Base-by-base conservation (phyloP, 2,329 filamentous ascomycete genomes). In the Colletotrichum chrysophilum region DNA sequence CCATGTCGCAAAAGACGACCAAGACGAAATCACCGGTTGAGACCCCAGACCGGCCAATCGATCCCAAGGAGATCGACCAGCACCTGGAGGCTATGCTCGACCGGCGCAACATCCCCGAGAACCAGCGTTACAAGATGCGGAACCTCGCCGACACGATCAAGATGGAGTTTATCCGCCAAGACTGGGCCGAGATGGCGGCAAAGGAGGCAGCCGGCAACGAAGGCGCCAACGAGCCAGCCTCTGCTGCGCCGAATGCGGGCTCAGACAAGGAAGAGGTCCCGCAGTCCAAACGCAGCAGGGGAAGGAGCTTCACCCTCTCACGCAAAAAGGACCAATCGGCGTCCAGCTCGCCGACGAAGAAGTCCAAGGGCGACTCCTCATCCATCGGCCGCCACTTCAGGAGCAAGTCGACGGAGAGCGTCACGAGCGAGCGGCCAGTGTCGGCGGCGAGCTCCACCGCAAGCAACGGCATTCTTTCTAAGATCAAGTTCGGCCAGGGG, bases 71-170 rank as follows among this genome's bases (percentile, higher is more conserved):
- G 77, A 89, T 92, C 55, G 87, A 91, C 76, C 85, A 84, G 73
- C 90, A 92, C 77, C 88, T 92, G 64, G 91, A 93, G 79, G 91
- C 89, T 4, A 89, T 92, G 84, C 83, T 98, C 84, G 95, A 98
- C 82, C 93, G 96, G 21, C 91, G 96, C 78, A 98, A 98, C 80
- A 98, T 98, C 70, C 96, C 96, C 4, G 95, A 97, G 81, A 94
- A 98, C 78, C 96, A 98, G 88, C 91, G 96, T 71, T 95, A 96
- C 84, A 97, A 97, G 86, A 98, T 99, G 96, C 92, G 96, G 61
- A 96, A 93, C 72, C 88, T 99, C 76, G 95, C 95, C 77, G 91
- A 95, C 78, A 94, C 94, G 43, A 96, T 98, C 87, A 99, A 99
- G 86, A 95, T 96, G 82, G 96, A 98, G 82, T 97, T 99, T 80